Evolutionary conservation across 2,329 filamentous ascomycete species (phyloP).

Genomic region (Microdochium nivale): DNA sequence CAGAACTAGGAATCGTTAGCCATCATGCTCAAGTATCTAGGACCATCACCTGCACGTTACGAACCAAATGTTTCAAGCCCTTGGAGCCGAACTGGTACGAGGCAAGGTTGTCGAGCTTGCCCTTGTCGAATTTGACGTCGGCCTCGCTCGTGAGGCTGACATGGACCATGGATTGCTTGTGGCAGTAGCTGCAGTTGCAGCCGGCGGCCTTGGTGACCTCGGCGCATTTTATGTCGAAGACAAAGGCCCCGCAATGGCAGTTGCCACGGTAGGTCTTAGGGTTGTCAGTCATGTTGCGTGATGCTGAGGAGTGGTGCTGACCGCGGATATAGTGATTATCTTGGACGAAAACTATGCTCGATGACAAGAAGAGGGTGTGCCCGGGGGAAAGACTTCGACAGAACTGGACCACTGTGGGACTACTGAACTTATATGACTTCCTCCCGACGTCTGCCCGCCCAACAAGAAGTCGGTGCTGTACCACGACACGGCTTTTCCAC

Average conservation of each 20-base stretch:
- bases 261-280: conserved; percentile 43
- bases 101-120: background rate
- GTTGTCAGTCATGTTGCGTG: background rate
- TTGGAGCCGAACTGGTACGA: background rate
- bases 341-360: background rate
- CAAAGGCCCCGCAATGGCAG: conserved; percentile 47
- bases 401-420: too few relatives aligned
- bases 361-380: background rate
- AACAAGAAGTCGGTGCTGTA: too few relatives aligned
- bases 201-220: conserved; percentile 46
- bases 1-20: background rate
- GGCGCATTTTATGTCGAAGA: conserved; percentile 42
- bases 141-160: conserved; percentile 14
- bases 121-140: background rate
- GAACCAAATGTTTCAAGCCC: background rate
- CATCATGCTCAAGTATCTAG: background rate
- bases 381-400: background rate
- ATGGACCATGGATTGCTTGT: conserved; percentile 36
- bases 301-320: background rate
- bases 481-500: too few relatives aligned
- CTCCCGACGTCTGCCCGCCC: too few relatives aligned
- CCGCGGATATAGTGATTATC: background rate
- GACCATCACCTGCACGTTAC: background rate
- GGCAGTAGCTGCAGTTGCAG: conserved; percentile 63
- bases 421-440: too few relatives aligned